These are phyloP conservation scores for Ophiocordyceps sinensis DNA, from an alignment of 2,329 filamentous ascomycete species.

Conservation along the genomic window DNA sequence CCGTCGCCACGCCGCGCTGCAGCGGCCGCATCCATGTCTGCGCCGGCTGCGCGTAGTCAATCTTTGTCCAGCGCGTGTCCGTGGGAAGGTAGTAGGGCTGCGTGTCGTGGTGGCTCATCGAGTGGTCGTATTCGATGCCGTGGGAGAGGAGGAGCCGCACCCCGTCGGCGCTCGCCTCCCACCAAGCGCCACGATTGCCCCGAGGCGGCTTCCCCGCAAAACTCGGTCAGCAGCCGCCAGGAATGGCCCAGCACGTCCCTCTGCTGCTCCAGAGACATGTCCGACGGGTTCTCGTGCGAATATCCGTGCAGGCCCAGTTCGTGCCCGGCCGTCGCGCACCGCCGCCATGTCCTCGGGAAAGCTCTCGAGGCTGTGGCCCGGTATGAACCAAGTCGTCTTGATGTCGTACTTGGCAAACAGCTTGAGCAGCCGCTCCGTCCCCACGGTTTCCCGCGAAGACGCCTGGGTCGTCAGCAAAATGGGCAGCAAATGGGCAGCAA, in stretches of 20 bases:
- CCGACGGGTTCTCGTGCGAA: conserved; percentile 56
- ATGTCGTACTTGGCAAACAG: conserved; percentile 60
- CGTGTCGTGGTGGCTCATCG: conserved; percentile 50
- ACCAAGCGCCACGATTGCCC: conserved; percentile 60
- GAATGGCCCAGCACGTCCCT: conserved; percentile 62
- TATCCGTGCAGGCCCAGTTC: conserved; percentile 53
- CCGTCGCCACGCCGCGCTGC: conserved; percentile 40
- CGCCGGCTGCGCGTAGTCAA: conserved; percentile 49
- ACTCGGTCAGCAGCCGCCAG: conserved; percentile 54
- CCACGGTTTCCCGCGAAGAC: conserved; percentile 57
- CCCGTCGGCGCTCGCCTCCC: conserved; percentile 57
- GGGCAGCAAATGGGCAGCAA: neutral
- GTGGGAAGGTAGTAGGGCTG: conserved; percentile 49
- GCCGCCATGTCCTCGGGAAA: conserved; percentile 30
- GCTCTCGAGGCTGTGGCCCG: conserved; percentile 32
- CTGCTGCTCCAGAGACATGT: conserved; percentile 64
- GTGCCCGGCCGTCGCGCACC: conserved; percentile 31
- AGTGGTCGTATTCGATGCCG: conserved; percentile 57
- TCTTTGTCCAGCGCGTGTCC: conserved; percentile 51
- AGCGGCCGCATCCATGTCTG: conserved; percentile 54
- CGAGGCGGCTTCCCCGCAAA: conserved; percentile 53
- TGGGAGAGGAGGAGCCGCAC: conserved; percentile 50
- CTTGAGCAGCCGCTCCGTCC: conserved; percentile 51
- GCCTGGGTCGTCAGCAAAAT: conserved; percentile 23
- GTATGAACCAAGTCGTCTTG: conserved; percentile 44